phyloP scores from a whole-genome alignment of 768 basidiomycete species.

The Suillus paluster region DNA sequence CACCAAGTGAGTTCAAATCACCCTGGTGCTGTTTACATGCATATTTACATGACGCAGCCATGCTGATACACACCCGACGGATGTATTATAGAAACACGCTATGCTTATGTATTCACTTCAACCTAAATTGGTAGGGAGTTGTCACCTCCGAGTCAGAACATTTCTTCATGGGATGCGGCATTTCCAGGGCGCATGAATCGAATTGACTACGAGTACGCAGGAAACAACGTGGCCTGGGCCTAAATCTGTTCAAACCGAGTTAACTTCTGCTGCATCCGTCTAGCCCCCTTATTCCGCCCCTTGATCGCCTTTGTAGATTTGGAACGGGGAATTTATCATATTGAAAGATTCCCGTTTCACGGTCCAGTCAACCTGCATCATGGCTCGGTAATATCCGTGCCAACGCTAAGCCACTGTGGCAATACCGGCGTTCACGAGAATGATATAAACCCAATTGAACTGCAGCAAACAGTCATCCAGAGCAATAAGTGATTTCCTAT shows the following conservation, averaged over 20 bases:
- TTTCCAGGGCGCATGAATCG: constrained; percentile 27
- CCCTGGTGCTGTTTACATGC: constrained; percentile 28
- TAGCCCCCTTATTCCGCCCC: constrained; percentile 30
- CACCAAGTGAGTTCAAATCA: constrained; percentile 26
- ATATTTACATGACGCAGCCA: constrained; percentile 24
- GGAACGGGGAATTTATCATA: constrained; percentile 35
- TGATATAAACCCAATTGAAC: constrained; percentile 31
- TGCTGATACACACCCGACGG: constrained; percentile 24
- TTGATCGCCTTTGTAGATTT: constrained; percentile 39
- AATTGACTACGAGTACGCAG: constrained; percentile 33
- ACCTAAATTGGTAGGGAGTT: constrained; percentile 25
- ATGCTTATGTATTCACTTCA: constrained; percentile 35
- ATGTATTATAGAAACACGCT: constrained; percentile 27
- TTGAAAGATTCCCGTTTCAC: constrained; percentile 38
- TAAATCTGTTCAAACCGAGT: constrained; percentile 29
- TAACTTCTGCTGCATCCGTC: constrained; percentile 22
- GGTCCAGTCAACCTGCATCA: constrained; percentile 30
- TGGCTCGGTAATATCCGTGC: constrained; percentile 41
- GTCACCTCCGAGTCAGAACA: constrained; percentile 25
- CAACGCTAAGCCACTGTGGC: constrained; percentile 21
- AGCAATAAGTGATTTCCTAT: constrained; percentile 25
- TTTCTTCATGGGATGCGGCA: constrained; percentile 35
- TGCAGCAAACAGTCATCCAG: constrained; percentile 12
- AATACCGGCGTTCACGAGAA: constrained; percentile 27
- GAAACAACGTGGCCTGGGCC: constrained; percentile 36